Percentiles rank a stretch among this genome's conserved stretches.
phyloP scores from a whole-genome alignment of 148 eudicot genomes.

The Persicaria tinctoria region DNA sequence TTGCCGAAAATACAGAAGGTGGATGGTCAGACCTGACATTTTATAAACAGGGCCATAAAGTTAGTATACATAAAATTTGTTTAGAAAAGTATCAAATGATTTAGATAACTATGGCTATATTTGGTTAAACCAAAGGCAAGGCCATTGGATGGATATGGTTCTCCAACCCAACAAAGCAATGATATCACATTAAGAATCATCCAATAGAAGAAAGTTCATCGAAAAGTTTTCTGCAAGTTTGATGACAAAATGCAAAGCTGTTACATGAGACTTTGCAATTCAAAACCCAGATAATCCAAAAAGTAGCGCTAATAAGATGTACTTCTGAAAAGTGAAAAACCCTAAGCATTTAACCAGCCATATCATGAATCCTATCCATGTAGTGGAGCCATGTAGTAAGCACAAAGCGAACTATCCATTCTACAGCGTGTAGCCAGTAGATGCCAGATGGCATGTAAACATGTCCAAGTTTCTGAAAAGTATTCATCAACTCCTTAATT shows the following conservation, averaged over 20 bases:
- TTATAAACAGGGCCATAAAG: neutral
- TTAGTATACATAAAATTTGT: neutral
- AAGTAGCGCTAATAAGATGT: neutral
- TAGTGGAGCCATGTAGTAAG: no score
- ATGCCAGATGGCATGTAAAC: neutral
- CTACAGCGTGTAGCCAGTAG: neutral
- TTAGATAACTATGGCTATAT: neutral
- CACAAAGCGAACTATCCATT: no score
- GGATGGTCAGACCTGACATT: conserved; percentile 51
- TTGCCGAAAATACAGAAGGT: conserved; percentile 33
- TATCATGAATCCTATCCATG: neutral
- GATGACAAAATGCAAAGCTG: neutral
- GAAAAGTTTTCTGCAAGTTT: neutral
- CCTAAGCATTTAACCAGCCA: neutral
- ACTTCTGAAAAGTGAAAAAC: neutral
- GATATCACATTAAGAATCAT: neutral
- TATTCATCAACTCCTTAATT: neutral
- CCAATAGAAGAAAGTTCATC: neutral
- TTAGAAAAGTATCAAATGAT: neutral
- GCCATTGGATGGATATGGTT: neutral
- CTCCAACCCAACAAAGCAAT: conserved; percentile 5
- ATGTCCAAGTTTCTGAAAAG: neutral
- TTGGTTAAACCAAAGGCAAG: neutral
- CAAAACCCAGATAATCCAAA: neutral
- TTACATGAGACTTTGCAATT: neutral